Base-by-base conservation (phyloP, 352 stramenopile genomes). In the Globisporangium spiculum region DNA sequence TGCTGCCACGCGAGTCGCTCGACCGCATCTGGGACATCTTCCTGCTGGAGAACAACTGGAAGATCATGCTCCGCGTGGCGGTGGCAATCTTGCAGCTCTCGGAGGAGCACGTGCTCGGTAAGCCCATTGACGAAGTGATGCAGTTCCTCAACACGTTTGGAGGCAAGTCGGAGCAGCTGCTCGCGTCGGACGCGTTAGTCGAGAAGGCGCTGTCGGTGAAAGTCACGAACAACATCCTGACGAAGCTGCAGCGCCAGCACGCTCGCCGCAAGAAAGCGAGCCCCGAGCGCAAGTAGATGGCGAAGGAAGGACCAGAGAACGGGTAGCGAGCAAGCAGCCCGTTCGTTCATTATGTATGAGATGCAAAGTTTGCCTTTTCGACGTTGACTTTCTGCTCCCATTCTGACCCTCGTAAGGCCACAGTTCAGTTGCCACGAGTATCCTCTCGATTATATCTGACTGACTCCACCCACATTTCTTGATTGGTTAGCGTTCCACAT, bases 1-100 rank as follows among this genome's bases (percentile, higher is more conserved):
- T 91, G 68, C 74, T 96, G 20, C 88, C 88, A 10, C 68, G 74
- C 46, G 79, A 88, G 57, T 83, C 83, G 4, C 71, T 94, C 36
- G 76, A 94, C 69, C 78, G 82, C 55, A 85, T 96, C n/a, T 96
- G 88, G 88, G 87, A 96, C 54, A 83, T 96, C 18, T 94, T 96
- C 60, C 60, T 94, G 10, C 88, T 85, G 64, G 88, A 96, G 48
- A 91, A 89, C 64, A 94, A 80, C 70, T 94, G 82, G 83, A 96
- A 96, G 76, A 92, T 96, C 36, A 75, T 94, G 70, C 73, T 92
- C 32, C 86, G 88, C 48, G 70, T 86, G n/a, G 76, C 88, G 1
- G 61, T 96, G 3, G 83, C 86, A 26, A 48, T 96, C 57, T 62
- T 96, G 32, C 78, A 93, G 64, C 63, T 93, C 12, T 85, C 86